A percentile compares a stretch with the other conserved stretches of the same genome.
phyloP scores from a whole-genome alignment of 192 early-diverging fungal genomes.

The Mortierella hygrophila region DNA sequence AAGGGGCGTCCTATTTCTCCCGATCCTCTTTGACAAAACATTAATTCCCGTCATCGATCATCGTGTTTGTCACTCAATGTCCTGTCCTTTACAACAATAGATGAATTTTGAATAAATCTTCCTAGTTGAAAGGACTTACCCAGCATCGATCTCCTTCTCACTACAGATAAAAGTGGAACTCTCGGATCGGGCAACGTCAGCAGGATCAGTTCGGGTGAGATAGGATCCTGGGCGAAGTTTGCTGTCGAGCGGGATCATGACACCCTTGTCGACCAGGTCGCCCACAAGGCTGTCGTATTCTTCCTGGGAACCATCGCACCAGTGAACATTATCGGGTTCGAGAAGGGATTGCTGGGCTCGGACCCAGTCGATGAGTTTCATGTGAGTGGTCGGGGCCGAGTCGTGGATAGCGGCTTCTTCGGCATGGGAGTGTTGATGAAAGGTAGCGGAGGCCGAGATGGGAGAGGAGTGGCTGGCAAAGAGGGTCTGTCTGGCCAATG shows the following conservation, averaged over 20 bases:
- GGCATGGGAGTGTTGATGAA: constrained; percentile 24
- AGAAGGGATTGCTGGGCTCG: constrained; percentile 39
- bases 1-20: neutral
- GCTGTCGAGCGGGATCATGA: constrained; percentile 44
- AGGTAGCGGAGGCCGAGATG: constrained; percentile 27
- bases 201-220: constrained; percentile 43
- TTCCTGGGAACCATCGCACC: constrained; percentile 50
- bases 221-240: constrained; percentile 50
- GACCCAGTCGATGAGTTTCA: constrained; percentile 40
- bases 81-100: neutral
- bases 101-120: no score
- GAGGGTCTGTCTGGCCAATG: constrained; percentile 33
- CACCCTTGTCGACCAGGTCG: constrained; percentile 30
- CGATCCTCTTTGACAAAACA: neutral
- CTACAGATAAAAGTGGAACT: constrained; percentile 54
- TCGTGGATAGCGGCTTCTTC: neutral
- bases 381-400: constrained; percentile 20
- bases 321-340: constrained; percentile 49
- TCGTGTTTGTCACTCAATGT: neutral
- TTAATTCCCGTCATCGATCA: neutral
- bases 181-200: constrained; percentile 52
- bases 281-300: constrained; percentile 30
- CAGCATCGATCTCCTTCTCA: constrained; percentile 31
- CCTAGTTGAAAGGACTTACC: constrained; percentile 13
- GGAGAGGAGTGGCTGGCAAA: constrained; percentile 47